Conservation (phyloP, 352 stramenopile species). For the Globisporangium polare region DNA sequence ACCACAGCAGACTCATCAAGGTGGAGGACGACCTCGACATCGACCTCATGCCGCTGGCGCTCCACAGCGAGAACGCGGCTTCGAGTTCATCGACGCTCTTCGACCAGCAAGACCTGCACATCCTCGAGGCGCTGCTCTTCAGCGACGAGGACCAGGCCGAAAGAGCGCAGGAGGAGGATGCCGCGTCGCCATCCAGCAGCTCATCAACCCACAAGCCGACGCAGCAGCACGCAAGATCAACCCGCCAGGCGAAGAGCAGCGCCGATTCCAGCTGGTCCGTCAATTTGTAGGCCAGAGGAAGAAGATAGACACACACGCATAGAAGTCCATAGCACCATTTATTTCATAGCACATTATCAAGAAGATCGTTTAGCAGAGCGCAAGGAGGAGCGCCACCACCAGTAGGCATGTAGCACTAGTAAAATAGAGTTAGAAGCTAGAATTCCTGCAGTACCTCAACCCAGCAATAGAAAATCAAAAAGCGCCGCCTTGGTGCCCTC, state of each 20-base stretch:
- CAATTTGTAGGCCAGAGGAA: neutral
- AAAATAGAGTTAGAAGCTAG: neutral
- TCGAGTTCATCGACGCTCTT: constrained; percentile 23
- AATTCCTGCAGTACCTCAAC: neutral
- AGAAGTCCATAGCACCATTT: neutral
- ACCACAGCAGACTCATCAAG: constrained; percentile 4
- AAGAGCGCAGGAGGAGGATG: neutral
- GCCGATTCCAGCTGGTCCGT: neutral
- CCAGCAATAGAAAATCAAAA: neutral
- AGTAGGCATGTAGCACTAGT: constrained; percentile 3
- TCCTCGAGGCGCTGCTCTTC: constrained; percentile 51
- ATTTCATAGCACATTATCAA: constrained; percentile 6
- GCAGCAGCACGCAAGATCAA: constrained; percentile 4
- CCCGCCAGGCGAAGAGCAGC: neutral
- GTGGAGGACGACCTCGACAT: constrained; percentile 19
- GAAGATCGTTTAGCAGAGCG: neutral
- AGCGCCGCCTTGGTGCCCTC: neutral
- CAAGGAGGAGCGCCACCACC: too few species aligned
- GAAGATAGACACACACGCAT: neutral
- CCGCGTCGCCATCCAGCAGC: constrained; percentile 1
- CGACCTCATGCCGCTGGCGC: constrained; percentile 25
- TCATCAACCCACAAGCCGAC: neutral
- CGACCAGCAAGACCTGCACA: constrained; percentile 41
- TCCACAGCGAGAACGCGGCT: constrained; percentile 21
- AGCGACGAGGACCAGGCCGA: constrained; percentile 43